A percentile compares a stretch with the other conserved stretches of the same genome.
phyloP scores from a whole-genome alignment of 139 green algal species.

The Yamagishiella unicocca region DNA sequence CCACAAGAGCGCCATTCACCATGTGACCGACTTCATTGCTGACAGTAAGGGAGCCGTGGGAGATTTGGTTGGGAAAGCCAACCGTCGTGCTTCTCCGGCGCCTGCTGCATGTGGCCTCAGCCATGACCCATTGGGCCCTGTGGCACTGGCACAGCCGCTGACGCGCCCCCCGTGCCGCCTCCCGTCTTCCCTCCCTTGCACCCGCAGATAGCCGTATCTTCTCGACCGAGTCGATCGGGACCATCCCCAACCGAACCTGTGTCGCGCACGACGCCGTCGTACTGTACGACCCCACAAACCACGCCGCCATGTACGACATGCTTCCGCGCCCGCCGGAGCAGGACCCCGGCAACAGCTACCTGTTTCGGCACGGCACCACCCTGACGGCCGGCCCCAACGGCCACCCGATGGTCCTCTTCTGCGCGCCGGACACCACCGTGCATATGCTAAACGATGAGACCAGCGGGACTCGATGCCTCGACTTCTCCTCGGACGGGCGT shows the following conservation, averaged over 20 bases:
- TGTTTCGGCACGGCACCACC: constrained; percentile 43
- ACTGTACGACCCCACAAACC: constrained; percentile 53
- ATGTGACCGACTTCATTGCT: constrained; percentile 49
- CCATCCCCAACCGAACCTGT: constrained; percentile 33
- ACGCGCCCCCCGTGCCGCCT: too few species aligned
- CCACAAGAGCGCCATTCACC: not conserved
- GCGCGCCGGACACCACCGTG: constrained; percentile 50
- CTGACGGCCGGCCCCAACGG: not conserved
- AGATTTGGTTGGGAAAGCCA: too few species aligned
- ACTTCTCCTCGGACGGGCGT: constrained; percentile 58
- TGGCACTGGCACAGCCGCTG: too few species aligned
- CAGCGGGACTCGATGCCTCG: constrained; percentile 39
- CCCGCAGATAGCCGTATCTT: constrained; percentile 15
- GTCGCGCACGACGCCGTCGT: constrained; percentile 40
- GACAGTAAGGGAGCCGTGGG: constrained; percentile 40
- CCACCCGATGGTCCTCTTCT: constrained; percentile 44
- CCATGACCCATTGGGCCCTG: too few species aligned
- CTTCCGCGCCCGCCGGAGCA: constrained; percentile 47
- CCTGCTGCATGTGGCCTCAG: too few species aligned
- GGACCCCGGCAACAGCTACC: constrained; percentile 55
- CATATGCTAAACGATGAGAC: constrained; percentile 54
- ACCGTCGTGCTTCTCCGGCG: too few species aligned
- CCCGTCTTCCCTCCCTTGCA: not conserved
- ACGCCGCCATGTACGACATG: constrained; percentile 61
- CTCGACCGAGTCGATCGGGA: not conserved